A percentile compares a stretch with the other conserved stretches of the same genome.
Evolutionary conservation across 305 asterid species (phyloP).

Genomic region (Coffea humblotiana): DNA sequence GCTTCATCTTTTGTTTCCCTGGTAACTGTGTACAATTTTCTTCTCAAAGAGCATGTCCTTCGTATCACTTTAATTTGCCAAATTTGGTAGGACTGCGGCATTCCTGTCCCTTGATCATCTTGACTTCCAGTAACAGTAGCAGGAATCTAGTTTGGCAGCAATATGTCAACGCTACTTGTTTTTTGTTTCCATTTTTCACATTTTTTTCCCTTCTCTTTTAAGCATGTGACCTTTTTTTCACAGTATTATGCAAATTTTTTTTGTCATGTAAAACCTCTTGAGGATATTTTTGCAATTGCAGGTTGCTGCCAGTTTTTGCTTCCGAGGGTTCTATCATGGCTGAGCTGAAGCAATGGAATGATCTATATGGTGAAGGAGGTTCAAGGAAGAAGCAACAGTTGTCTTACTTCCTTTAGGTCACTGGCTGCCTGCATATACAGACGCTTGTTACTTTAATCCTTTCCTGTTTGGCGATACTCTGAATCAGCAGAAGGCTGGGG

Average conservation of each 20-base stretch:
- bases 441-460: background rate
- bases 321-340: slow-evolving; percentile 89
- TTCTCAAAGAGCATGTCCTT: no score
- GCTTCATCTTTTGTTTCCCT: no score
- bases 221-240: background rate
- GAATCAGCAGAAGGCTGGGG: background rate
- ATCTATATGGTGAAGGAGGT: slow-evolving; percentile 93
- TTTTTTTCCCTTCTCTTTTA: no score
- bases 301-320: slow-evolving; percentile 98
- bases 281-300: slow-evolving; percentile 27
- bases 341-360: slow-evolving; percentile 95
- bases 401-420: slow-evolving; percentile 67
- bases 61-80: no score
- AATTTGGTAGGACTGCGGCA: no score
- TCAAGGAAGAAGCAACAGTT: slow-evolving; percentile 84
- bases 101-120: no score
- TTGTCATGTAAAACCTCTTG: background rate
- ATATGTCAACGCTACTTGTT: no score
- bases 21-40: no score
- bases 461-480: background rate
- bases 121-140: no score
- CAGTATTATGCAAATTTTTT: no score
- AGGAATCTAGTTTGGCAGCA: no score
- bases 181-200: no score
- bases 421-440: background rate